Conservation (phyloP, 1,139 yeast species). For the Lodderomyces parapsilosis region DNA sequence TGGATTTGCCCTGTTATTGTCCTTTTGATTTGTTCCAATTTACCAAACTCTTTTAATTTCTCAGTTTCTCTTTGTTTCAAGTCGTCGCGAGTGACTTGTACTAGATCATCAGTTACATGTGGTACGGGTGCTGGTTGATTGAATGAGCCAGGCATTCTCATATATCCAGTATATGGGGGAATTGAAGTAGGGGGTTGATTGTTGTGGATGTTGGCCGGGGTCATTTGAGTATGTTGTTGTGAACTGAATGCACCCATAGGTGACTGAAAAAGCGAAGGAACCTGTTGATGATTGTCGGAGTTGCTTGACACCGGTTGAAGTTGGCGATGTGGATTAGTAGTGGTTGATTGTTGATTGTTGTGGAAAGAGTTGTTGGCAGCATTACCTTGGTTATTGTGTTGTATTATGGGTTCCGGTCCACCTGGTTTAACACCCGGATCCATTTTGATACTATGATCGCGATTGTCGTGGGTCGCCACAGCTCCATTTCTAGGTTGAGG, state of each 20-base stretch:
- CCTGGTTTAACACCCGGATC: background rate
- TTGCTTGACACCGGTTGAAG: background rate
- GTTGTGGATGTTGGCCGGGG: background rate
- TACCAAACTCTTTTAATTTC: constrained; percentile 7
- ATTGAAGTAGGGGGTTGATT: background rate
- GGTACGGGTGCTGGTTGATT: constrained; percentile 37
- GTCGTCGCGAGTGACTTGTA: constrained; percentile 5
- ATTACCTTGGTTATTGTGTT: background rate
- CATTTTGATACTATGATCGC: background rate
- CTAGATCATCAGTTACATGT: constrained; percentile 18
- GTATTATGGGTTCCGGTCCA: background rate
- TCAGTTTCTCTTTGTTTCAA: constrained; percentile 6
- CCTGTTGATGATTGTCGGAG: background rate
- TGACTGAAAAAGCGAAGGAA: background rate
- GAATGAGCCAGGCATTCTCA: constrained; percentile 10
- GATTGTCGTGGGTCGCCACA: background rate
- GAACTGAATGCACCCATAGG: background rate
- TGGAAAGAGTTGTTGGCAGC: too few species aligned
- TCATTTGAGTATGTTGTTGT: background rate
- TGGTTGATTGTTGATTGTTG: background rate
- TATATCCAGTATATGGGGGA: background rate
- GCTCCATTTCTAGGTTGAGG: constrained; percentile 17
- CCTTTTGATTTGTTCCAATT: constrained; percentile 4
- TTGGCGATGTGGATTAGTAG: background rate
- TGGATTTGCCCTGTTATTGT: constrained; percentile 2